Base-by-base conservation (phyloP, 2,329 filamentous ascomycete species). In the Stachybotrys elegans region DNA sequence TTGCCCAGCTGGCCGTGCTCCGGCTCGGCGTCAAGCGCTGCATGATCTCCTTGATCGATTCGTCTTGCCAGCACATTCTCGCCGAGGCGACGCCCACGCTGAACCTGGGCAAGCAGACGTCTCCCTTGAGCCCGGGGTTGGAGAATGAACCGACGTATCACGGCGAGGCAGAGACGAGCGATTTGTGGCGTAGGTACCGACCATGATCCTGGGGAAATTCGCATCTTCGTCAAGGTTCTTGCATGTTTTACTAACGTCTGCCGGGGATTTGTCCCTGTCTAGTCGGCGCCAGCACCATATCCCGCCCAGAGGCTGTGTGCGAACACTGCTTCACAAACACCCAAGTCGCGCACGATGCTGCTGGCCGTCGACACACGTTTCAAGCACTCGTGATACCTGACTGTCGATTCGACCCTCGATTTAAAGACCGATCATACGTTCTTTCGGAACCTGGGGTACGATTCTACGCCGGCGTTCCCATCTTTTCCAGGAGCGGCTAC, bases 401-500 rank as follows among this genome's bases (percentile, higher is more conserved):
- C 19, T 60, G 56, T 13, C 51, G 55, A 19, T 43, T 59, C 23
- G 63, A 66, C 36, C 43, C 55, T 4, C 63, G 63, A 19, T 66
- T 66, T 48, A 50, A 57, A 9, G 45, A 45, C 21, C 57, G 62
- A 4, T 48, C 58, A 3, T 66, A 65, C 40, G 63, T 66, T 2
- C 44, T 54, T 1, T 55, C 53, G 14, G 60, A 61, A 25, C 53
- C 56, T 6, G 57, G 54, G 17, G 55, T 66, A 4, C 58, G 63
- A n/a, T 67, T 67, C 48, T 67, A 65, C 38, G 63, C 63, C 5
- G 65, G 60, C 17, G 80, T 83, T 0, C 82, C 82, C 1, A 76
- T 86, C 43, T 71, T 73, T 21, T 80, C 77, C 4, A 72, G 72
- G 1, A 55, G 56, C 6, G 73, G 71, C 27, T 72, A 76, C 22